Conservation (phyloP, 306 rosid species). For the Lathyrus tuberosus region DNA sequence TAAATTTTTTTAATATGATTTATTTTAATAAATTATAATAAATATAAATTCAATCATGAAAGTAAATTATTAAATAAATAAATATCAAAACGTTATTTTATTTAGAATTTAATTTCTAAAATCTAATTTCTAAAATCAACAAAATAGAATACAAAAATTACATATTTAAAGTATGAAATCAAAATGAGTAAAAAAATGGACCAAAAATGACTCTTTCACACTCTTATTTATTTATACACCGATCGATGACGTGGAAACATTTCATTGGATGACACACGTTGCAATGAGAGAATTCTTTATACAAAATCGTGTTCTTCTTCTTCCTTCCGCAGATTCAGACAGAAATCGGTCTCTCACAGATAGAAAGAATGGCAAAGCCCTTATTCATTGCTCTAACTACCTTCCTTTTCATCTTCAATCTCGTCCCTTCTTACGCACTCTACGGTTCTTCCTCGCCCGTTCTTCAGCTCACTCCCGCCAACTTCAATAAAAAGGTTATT, state of each 20-base stretch:
- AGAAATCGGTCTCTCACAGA: constrained; percentile 30
- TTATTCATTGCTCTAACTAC: constrained; percentile 37
- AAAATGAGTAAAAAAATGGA: too few relatives aligned
- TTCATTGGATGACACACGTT: constrained; percentile 69
- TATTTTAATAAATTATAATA: too few relatives aligned
- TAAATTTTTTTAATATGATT: too few relatives aligned
- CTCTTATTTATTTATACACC: too few relatives aligned
- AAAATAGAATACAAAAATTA: too few relatives aligned
- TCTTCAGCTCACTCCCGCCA: constrained; percentile 84
- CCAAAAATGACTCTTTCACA: too few relatives aligned
- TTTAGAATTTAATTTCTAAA: too few relatives aligned
- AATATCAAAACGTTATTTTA: too few relatives aligned
- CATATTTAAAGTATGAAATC: too few relatives aligned
- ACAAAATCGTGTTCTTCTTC: constrained; percentile 12
- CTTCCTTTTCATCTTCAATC: constrained; percentile 37
- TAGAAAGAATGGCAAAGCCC: constrained; percentile 33
- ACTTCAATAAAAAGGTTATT: constrained; percentile 89
- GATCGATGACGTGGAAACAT: constrained; percentile 47
- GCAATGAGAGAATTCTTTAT: constrained; percentile 9
- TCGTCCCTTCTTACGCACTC: constrained; percentile 62
- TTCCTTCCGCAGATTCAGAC: constrained; percentile 36
- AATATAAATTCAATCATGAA: too few relatives aligned
- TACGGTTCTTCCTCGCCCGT: constrained; percentile 94
- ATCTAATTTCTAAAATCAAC: too few relatives aligned
- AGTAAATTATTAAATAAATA: too few relatives aligned